phyloP scores from a whole-genome alignment of 257 asterid genomes.

The Coffea canephora region DNA sequence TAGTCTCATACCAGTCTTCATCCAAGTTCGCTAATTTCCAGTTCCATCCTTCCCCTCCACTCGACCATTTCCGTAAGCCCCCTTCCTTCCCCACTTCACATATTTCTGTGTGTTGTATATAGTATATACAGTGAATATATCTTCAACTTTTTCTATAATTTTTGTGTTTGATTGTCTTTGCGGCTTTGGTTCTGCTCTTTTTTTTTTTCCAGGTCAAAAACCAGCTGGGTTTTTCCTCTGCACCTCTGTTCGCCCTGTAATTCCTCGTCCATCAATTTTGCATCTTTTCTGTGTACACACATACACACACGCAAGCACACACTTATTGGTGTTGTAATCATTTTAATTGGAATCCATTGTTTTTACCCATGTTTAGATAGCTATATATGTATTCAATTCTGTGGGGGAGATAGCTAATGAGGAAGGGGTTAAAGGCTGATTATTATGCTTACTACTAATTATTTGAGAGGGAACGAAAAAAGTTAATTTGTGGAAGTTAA shows the following conservation, averaged over 20 bases:
- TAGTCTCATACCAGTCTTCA: conserved; percentile 9
- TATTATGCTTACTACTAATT: not conserved
- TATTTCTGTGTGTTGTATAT: not conserved
- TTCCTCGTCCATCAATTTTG: not conserved
- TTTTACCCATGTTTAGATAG: not conserved
- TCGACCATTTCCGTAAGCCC: conserved; percentile 20
- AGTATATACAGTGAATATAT: not conserved
- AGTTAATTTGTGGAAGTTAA: not conserved
- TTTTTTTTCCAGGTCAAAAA: conserved; percentile 18
- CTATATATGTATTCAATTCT: not conserved
- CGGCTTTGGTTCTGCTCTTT: not conserved
- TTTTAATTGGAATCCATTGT: too few species aligned
- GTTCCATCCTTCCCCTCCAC: conserved; percentile 11
- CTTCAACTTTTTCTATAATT: not conserved
- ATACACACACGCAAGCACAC: too few species aligned
- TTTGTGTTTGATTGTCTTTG: not conserved
- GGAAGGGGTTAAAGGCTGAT: not conserved
- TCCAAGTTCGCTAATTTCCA: conserved; percentile 18
- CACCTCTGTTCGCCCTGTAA: conserved; percentile 29
- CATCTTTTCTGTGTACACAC: not conserved
- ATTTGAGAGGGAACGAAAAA: not conserved
- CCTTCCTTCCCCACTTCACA: not conserved
- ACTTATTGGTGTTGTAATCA: too few species aligned
- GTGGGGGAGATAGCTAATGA: not conserved
- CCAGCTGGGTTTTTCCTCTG: conserved; percentile 1